These are phyloP conservation scores for Przewalskia tangutica DNA, from an alignment of 257 asterid species.

Conservation along the genomic window DNA sequence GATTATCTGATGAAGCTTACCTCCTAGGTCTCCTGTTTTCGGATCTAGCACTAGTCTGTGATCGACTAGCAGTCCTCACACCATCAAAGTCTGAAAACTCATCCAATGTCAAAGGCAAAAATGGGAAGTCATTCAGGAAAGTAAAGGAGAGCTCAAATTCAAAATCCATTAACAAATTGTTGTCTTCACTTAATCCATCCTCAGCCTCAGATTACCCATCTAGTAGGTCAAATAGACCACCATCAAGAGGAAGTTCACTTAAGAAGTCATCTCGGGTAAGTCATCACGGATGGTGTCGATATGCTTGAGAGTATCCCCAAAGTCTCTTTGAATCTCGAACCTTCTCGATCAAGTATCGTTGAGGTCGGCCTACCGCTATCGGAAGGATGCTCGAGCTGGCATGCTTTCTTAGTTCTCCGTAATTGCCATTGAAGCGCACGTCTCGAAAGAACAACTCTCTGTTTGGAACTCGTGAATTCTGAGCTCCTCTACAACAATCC, in stretches of 20 bases:
- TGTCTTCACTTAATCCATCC: conserved; percentile 17
- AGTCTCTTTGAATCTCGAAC: conserved; percentile 41
- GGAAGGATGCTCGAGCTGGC: conserved; percentile 53
- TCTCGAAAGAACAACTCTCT: conserved; percentile 59
- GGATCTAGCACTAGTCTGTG: not conserved
- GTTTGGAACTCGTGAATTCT: conserved; percentile 44
- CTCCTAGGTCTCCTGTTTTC: not conserved
- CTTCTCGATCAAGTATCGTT: conserved; percentile 39
- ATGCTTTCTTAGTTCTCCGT: conserved; percentile 56
- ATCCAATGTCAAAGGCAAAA: conserved; percentile 4
- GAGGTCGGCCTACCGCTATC: conserved; percentile 30
- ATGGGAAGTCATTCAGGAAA: conserved; percentile 10
- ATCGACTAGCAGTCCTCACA: not conserved
- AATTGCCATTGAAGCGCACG: conserved; percentile 52
- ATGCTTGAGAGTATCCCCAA: conserved; percentile 44
- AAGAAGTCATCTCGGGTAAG: conserved; percentile 7
- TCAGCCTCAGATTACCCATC: conserved; percentile 26
- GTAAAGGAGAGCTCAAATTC: conserved; percentile 27
- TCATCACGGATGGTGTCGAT: conserved; percentile 24
- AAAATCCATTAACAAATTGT: conserved; percentile 3
- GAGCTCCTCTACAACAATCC: conserved; percentile 35
- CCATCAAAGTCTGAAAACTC: not conserved
- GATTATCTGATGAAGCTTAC: not conserved
- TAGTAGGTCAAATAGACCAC: conserved; percentile 26
- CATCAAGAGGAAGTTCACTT: conserved; percentile 16